Conservation (phyloP, 2,329 filamentous ascomycete species). For the Botryosphaeria agaves region DNA sequence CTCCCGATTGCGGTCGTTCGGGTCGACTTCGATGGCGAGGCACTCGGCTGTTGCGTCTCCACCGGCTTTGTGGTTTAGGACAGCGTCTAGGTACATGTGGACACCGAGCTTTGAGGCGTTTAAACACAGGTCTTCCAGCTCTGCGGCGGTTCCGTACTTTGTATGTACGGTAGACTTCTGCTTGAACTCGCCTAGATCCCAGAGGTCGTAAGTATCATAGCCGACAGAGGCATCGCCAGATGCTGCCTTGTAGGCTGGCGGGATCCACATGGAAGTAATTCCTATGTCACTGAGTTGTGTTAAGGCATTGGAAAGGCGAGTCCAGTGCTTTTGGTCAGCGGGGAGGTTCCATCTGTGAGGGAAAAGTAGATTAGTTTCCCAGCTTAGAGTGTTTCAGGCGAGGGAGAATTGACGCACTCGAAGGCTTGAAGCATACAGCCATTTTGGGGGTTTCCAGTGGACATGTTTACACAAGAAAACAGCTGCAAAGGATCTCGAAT, state of each 20-base stretch:
- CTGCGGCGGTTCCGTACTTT: constrained; percentile 51
- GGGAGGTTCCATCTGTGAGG: constrained; percentile 52
- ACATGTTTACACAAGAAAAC: no score
- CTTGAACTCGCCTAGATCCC: constrained; percentile 58
- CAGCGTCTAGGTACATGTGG: constrained; percentile 49
- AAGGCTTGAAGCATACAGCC: no score
- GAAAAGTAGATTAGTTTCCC: no score
- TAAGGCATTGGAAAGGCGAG: constrained; percentile 32
- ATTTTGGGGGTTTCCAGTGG: no score
- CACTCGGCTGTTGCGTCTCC: constrained; percentile 49
- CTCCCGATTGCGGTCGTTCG: constrained; percentile 37
- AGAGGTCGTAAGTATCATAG: constrained; percentile 43
- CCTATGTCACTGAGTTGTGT: constrained; percentile 39
- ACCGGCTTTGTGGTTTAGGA: constrained; percentile 56
- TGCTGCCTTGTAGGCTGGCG: constrained; percentile 53
- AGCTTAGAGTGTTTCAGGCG: no score
- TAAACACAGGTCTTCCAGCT: constrained; percentile 36
- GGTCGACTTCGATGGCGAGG: constrained; percentile 45
- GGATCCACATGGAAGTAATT: constrained; percentile 48
- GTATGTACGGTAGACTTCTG: constrained; percentile 46
- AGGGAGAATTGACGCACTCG: no score
- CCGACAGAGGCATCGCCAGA: constrained; percentile 45
- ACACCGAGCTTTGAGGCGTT: constrained; percentile 36
- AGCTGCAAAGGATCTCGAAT: no score
- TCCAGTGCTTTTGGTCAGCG: constrained; percentile 41